Percentiles rank a stretch among this genome's conserved stretches.
Conservation (phyloP, 2,329 filamentous ascomycete species). For the Neofusicoccum parvum region DNA sequence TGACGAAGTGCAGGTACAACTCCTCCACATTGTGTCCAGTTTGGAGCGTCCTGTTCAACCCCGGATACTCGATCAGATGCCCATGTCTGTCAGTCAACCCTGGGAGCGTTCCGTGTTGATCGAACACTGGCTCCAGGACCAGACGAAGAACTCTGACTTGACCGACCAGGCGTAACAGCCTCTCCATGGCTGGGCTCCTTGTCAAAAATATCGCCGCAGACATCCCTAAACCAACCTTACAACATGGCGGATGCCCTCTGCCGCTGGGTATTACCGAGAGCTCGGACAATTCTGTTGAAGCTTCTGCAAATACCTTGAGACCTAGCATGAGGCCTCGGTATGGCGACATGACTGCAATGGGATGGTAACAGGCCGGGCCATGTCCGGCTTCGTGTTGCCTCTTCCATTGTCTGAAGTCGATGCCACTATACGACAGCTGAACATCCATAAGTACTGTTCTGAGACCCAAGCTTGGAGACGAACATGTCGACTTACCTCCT, state of each 20-base stretch:
- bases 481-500: no score
- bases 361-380: not conserved
- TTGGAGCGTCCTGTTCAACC: not conserved
- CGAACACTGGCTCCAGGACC: not conserved
- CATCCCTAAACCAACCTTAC: not conserved
- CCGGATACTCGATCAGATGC: not conserved
- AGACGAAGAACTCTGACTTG: not conserved
- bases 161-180: not conserved
- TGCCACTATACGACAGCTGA: no score
- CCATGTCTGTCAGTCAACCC: not conserved
- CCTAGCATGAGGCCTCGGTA: not conserved
- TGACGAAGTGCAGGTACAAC: not conserved
- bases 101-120: no score
- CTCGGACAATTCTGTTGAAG: not conserved
- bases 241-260: not conserved
- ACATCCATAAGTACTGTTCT: no score
- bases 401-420: no score
- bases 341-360: not conserved
- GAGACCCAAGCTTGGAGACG: no score
- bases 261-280: not conserved
- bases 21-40: not conserved
- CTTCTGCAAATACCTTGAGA: not conserved
- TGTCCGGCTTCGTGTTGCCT: no score
- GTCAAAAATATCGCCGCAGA: not conserved
- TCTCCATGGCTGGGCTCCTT: not conserved